Conservation (phyloP, 441 rosid genomes). For the Daphne laureola region DNA sequence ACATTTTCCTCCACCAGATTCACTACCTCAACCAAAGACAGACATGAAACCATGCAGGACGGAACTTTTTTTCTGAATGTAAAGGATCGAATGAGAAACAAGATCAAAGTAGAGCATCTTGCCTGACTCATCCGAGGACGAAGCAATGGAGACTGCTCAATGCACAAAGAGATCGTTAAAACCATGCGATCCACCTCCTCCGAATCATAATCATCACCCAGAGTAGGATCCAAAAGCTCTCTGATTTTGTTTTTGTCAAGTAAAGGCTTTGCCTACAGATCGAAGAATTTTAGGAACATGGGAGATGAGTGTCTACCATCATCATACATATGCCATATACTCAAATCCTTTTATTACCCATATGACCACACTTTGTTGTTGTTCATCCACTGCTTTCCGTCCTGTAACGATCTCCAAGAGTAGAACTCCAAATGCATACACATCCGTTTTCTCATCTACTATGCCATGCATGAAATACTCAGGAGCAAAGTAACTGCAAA, state of each 20-base stretch:
- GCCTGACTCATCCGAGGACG: slow-evolving; percentile 91
- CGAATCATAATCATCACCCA: slow-evolving; percentile 35
- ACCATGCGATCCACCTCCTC: slow-evolving; percentile 61
- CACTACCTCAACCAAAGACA: too few species aligned
- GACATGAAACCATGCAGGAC: too few species aligned
- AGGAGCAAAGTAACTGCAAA: slow-evolving; percentile 76
- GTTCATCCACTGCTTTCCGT: slow-evolving; percentile 59
- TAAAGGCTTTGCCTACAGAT: slow-evolving; percentile 68
- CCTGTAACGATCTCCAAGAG: slow-evolving; percentile 85
- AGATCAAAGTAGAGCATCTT: slow-evolving; percentile 4
- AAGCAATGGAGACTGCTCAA: slow-evolving; percentile 65
- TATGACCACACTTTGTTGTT: slow-evolving; percentile 58
- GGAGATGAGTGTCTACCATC: slow-evolving; percentile 1
- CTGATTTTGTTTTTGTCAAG: slow-evolving; percentile 40
- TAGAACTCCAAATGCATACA: slow-evolving; percentile 76
- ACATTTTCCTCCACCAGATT: too few species aligned
- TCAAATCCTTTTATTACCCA: slow-evolving; percentile 51
- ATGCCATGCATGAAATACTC: slow-evolving; percentile 91
- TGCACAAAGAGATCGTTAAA: slow-evolving; percentile 72
- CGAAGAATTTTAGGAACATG: slow-evolving; percentile 9
- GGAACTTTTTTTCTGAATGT: too few species aligned
- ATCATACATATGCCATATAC: not conserved
- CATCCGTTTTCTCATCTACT: slow-evolving; percentile 88
- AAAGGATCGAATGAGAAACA: too few species aligned
- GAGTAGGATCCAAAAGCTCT: slow-evolving; percentile 62